Evolutionary conservation across 2,329 filamentous ascomycete species (phyloP).

Genomic region (Ceratocystis papillata): DNA sequence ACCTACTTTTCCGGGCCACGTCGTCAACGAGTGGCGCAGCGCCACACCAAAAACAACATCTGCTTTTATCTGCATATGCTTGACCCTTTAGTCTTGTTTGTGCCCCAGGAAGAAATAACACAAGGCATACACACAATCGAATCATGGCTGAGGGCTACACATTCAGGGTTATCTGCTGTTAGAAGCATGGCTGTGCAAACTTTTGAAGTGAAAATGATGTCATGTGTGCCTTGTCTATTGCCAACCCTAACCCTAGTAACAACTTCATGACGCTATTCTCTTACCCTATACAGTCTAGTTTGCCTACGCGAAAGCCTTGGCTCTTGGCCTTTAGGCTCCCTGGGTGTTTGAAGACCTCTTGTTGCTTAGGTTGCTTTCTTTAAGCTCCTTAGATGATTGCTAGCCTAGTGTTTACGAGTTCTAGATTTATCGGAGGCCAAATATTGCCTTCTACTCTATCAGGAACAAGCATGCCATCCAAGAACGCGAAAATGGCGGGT

Average conservation of each 20-base stretch:
- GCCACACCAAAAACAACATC: not conserved
- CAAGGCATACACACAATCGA: not conserved
- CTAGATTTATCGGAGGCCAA: no score
- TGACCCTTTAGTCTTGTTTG: not conserved
- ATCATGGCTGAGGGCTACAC: not conserved
- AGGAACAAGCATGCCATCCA: no score
- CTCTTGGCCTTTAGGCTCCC: no score
- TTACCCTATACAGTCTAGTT: no score
- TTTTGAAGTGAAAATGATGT: not conserved
- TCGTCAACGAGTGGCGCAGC: slow-evolving; percentile 1
- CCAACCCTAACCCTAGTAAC: not conserved
- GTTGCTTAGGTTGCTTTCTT: no score
- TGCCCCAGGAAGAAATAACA: not conserved
- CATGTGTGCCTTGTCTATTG: not conserved
- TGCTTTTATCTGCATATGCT: not conserved
- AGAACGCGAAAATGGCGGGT: no score
- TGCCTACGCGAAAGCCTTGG: no score
- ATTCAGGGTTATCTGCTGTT: not conserved
- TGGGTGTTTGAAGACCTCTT: no score
- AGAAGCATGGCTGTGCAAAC: not conserved
- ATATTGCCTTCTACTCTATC: no score
- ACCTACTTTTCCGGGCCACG: not conserved
- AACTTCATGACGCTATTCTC: no score
- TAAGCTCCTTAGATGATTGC: no score
- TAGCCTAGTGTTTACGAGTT: no score